Base-by-base conservation (phyloP, 2,329 filamentous ascomycete species). In the Phialophora tarda region DNA sequence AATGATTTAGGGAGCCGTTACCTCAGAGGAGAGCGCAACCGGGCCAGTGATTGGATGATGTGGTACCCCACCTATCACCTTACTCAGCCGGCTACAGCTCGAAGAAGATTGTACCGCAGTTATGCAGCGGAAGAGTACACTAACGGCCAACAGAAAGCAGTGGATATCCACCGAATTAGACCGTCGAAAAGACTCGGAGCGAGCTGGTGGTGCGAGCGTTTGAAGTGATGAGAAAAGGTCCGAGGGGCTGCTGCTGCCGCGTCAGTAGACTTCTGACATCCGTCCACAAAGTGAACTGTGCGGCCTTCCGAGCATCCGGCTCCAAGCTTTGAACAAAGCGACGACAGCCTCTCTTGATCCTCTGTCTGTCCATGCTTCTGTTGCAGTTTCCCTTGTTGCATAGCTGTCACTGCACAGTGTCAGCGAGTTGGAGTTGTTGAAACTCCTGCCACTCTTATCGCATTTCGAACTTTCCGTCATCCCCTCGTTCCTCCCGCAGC, bases 51-150 rank as follows among this genome's bases (percentile, higher is more conserved):
- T 58, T 58, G 55, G 55, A 26, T 17, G 21, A 17, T 4, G n/a
- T 21, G 10, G 23, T 21, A n/a, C 44, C 41, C 44, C 38, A 21
- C 47, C 28, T 24, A 5, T 30, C 28, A 2, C 28, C 59, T 62
- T 62, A 62, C 59, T 62, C 59, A 62, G 47, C 59, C 17, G 28
- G 17, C 48, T 48, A 41, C 59, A 62, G 44, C 44, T 50, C 24
- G 30, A 30, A 11, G 8, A 4, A 28, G 28, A 17, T 55, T 28
- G 53, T 12, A 55, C 23, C n/a, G n/a, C 24, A 55, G 28, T 11
- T 32, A 34, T 12, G 48, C 21, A 26, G 26, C 21, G 26, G 48
- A 44, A 44, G 14, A 44, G 48, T 26, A 12, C 48, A 53, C 48
- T 28, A 26, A 53, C 21, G 53, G 28, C 53, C 28, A 34, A 2